Base-by-base conservation (phyloP, 2,329 filamentous ascomycete genomes). In the Chaetomium sp. region DNA sequence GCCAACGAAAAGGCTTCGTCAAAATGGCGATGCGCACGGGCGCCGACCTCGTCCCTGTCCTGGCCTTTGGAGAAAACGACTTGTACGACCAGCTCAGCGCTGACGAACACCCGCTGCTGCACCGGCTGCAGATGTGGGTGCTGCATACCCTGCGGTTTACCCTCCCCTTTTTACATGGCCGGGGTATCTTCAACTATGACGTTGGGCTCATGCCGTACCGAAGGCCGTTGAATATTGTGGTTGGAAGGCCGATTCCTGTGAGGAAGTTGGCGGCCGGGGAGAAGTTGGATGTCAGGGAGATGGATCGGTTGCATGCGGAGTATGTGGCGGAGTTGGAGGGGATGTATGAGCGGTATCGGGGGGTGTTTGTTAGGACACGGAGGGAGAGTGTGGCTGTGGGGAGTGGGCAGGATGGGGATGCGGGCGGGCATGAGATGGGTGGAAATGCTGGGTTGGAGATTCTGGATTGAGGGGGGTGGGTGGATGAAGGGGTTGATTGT, bases 151-250 rank as follows among this genome's bases (percentile, higher is more conserved):
- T 95, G 77, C 95, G 95, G 51, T 99, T 96, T 66, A 97, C 94
- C 0, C 79, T 97, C 9, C 91, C 94, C 0, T 80, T 95, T 34
- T 87, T 96, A 65, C 91, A 96, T 69, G 92, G 91, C 2, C 76
- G 91, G 33, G 92, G 92, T 10, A 86, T 97, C 42, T 96, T 97
- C 74, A 99, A 99, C 71, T 97, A 99, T 68, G 94, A 99, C 69
- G 89, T 96, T 11, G 94, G 94, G 4, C 75, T 97, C 65, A 91
- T 97, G 89, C 94, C 94, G 0, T 97, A 96, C 70, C 84, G 94
- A 10, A 79, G 86, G 50, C 86, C 90, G 9, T 76, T 99, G 57
- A 94, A 97, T 67, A 83, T 96, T 48, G 91, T 99, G 10, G 88
- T 96, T 11, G 92, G 92, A 3, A 79, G 81, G 52, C 91, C 92